Evolutionary conservation across 2,329 filamentous ascomycete genomes (phyloP).

Genomic region (Aspergillus brasiliensis): DNA sequence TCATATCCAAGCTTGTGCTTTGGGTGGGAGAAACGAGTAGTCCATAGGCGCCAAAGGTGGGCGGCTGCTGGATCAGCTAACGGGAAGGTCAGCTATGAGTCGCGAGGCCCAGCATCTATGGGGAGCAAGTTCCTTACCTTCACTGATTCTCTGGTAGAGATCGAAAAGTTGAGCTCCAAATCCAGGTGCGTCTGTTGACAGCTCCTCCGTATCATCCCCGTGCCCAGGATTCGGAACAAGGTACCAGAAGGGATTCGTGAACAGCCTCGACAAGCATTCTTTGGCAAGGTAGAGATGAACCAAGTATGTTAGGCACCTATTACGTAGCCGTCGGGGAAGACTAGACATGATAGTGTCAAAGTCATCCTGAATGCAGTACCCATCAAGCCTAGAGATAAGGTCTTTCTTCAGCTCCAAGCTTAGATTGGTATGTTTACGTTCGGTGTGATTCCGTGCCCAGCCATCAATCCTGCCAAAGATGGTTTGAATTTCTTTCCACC

Average conservation of each 20-base stretch:
- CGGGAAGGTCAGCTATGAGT: background rate
- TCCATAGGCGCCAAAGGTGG: background rate
- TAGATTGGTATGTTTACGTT: background rate
- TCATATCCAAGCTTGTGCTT: background rate
- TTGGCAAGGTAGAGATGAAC: background rate
- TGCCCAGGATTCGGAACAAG: background rate
- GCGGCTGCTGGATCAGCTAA: background rate
- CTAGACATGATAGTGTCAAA: background rate
- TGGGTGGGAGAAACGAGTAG: background rate
- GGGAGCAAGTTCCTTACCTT: background rate
- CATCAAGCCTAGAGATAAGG: background rate
- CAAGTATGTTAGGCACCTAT: background rate
- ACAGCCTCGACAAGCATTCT: background rate
- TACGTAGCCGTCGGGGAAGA: background rate
- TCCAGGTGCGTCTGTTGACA: background rate
- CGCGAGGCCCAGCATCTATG: background rate
- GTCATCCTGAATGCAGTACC: background rate
- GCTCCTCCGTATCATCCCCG: background rate
- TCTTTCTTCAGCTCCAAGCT: background rate
- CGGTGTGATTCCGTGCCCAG: background rate
- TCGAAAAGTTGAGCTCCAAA: background rate
- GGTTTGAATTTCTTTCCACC: too few species aligned
- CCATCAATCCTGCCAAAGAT: too few species aligned
- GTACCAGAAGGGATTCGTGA: background rate
- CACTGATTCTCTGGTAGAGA: background rate